phyloP scores from a whole-genome alignment of 2,329 filamentous ascomycete species.

The Arthrobotrys sinensis region DNA sequence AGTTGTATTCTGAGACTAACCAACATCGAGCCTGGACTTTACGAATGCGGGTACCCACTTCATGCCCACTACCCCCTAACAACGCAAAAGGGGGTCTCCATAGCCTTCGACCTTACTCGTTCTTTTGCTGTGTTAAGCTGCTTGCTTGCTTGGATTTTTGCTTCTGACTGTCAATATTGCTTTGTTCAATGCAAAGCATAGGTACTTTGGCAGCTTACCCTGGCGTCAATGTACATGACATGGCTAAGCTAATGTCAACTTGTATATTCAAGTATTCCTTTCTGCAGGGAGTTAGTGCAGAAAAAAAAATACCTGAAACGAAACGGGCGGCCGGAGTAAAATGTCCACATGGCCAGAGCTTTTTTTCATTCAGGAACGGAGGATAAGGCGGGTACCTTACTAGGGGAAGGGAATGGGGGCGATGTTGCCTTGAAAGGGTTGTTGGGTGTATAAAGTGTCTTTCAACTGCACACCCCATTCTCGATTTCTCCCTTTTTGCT shows the following conservation, averaged over 20 bases:
- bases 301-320: conserved; percentile 43
- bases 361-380: conserved; percentile 27
- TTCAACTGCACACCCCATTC: conserved; percentile 6
- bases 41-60: conserved; percentile 36
- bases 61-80: conserved; percentile 20
- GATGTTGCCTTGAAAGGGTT: conserved; percentile 12
- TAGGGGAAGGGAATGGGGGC: conserved; percentile 17
- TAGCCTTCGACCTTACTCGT: conserved; percentile 11
- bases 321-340: conserved; percentile 22
- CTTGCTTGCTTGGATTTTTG: conserved; percentile 8
- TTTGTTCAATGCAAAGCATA: neutral
- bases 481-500: conserved; percentile 20
- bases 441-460: conserved; percentile 39
- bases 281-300: conserved; percentile 32
- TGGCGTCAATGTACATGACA: conserved; percentile 23
- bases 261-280: neutral
- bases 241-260: neutral
- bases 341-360: conserved; percentile 49
- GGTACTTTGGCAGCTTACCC: conserved; percentile 27
- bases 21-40: conserved; percentile 34
- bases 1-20: conserved; percentile 1
- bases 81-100: conserved; percentile 48
- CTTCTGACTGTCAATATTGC: conserved; percentile 3
- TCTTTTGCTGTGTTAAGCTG: conserved; percentile 22
- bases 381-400: conserved; percentile 17